Conservation (phyloP, 805 yeast species). For the Hanseniaspora guilliermondii region DNA sequence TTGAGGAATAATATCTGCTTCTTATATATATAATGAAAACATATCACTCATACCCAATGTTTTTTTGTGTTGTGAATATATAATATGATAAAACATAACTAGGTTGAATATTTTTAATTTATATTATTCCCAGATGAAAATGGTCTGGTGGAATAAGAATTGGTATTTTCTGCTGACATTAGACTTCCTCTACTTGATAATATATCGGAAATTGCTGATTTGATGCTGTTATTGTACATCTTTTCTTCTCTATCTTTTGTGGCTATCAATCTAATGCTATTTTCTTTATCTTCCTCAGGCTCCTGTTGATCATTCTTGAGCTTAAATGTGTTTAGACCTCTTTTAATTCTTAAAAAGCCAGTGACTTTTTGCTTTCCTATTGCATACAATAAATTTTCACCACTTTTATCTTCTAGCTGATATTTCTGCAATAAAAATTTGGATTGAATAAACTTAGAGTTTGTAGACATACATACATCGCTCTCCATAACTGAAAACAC, state of each 20-base stretch:
- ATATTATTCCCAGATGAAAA: neutral
- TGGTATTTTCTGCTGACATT: neutral
- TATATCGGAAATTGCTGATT: neutral
- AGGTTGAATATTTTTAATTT: constrained; percentile 12
- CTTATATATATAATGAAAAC: no score
- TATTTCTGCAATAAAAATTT: constrained; percentile 43
- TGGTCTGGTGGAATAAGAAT: neutral
- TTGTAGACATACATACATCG: constrained; percentile 47
- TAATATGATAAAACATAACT: no score
- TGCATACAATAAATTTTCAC: constrained; percentile 50
- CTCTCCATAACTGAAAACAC: constrained; percentile 54
- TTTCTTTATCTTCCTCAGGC: neutral
- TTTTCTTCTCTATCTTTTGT: neutral
- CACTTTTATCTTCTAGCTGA: constrained; percentile 59
- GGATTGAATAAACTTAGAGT: constrained; percentile 43
- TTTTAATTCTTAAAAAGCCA: constrained; percentile 23
- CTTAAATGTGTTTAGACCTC: constrained; percentile 2
- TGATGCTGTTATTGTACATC: neutral
- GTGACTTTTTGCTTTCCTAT: constrained; percentile 32
- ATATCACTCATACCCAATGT: no score
- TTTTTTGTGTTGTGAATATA: no score
- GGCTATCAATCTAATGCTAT: neutral
- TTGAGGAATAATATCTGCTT: no score
- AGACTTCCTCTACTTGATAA: constrained; percentile 2
- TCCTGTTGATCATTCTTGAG: neutral